Evolutionary conservation across 768 basidiomycete species (phyloP), one percentile per base, ranked within the genome.

Genomic region (Xerocomellus intermedius): DNA sequence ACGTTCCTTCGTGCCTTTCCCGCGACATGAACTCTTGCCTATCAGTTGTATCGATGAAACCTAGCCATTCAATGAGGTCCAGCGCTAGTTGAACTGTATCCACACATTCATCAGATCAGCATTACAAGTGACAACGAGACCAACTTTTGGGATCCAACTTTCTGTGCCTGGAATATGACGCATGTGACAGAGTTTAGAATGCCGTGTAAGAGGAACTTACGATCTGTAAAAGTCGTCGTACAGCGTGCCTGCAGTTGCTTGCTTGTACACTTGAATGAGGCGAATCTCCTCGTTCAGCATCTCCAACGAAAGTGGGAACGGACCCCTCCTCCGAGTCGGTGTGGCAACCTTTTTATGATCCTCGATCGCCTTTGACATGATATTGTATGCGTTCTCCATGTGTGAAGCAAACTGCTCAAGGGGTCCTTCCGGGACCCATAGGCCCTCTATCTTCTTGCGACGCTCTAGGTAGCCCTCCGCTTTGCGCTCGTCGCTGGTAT

Each of bases 1-100:
- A 69, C 5, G 66, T 69, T 37, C 56, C 64, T 48, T 62, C 53
- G 7, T 64, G 62, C 32, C 50, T 57, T 35, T 67, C 58, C 35
- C 67, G 55, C 32, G 60, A 61, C 64, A 69, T 56, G 39, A 60
- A 66, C 41, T 59, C 62, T 49, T 68, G 59, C 30, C 56, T 62
- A 19, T 68, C 66, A 12, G 65, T 55, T 13, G 58, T 58, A 26
- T 69, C 64, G 42, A 68, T 56, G 45, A 59, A 66, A 30, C 56
- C 56, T 24, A 68, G 38, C 66, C 66, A 68, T 21, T 59, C 50
- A 8, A 69, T 42, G 12, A 62, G 58, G 28, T 61, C 41, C 43
- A 61, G n/a, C 12, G 61, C 64, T 4, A 66, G 48, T 46, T 68
- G 64, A 52, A 63, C 65, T 67, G 39, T n/a, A 41, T 16, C 19